Conservation (phyloP, 2,329 filamentous ascomycete genomes). For the Exophiala sp. region DNA sequence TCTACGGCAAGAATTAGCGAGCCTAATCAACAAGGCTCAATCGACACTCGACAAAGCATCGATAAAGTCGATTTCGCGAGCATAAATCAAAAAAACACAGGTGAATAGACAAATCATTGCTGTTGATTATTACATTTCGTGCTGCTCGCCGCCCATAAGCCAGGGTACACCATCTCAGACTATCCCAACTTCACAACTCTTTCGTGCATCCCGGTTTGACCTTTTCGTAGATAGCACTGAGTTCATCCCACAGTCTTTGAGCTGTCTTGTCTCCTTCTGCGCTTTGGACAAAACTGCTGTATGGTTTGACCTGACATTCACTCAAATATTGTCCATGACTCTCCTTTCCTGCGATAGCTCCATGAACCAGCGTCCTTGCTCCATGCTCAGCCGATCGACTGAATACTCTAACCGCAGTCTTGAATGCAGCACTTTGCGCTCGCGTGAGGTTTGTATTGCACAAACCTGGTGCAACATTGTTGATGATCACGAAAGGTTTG, state of each 20-base stretch:
- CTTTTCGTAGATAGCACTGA: conserved; percentile 13
- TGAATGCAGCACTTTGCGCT: conserved; percentile 26
- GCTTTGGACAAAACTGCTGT: conserved; percentile 19
- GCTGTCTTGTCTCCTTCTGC: conserved; percentile 18
- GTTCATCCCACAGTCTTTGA: conserved; percentile 13
- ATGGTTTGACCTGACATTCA: conserved; percentile 32
- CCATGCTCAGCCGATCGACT: conserved; percentile 48
- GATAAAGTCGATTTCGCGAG: too few relatives aligned
- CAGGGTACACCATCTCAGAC: background rate
- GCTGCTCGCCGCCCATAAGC: background rate
- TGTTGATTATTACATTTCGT: background rate
- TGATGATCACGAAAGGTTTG: conserved; percentile 43
- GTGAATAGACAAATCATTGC: background rate
- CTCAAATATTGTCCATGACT: conserved; percentile 48
- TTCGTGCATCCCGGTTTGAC: conserved; percentile 18
- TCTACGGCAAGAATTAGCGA: too few relatives aligned
- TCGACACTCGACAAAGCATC: too few relatives aligned
- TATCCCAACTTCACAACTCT: conserved; percentile 5
- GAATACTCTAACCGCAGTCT: conserved; percentile 25
- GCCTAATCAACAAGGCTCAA: too few relatives aligned
- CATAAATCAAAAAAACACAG: background rate
- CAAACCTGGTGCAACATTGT: conserved; percentile 52
- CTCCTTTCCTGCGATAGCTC: conserved; percentile 38
- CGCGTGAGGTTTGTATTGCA: conserved; percentile 49
- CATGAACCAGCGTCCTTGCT: conserved; percentile 43